Evolutionary conservation across 208 protist species (phyloP).

Genomic region (Trypanosoma vivax): DNA sequence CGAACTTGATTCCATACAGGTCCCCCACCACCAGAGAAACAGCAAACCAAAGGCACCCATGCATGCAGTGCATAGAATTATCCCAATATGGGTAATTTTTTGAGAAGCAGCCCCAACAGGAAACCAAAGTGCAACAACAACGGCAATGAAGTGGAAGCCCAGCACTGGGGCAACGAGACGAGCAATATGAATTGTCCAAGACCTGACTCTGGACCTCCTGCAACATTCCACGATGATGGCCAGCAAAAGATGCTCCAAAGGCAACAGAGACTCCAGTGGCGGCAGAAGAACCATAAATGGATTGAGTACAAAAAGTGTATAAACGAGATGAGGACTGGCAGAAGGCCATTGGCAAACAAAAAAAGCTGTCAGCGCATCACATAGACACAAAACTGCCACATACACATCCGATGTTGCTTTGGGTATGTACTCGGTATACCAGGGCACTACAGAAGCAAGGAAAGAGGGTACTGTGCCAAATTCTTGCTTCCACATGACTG

Average conservation of each 20-base stretch:
- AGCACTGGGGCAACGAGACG: slow-evolving; percentile 22
- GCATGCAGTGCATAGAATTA: slow-evolving; percentile 4
- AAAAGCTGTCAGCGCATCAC: slow-evolving; percentile 56
- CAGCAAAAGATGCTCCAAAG: slow-evolving; percentile 49
- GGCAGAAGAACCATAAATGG: slow-evolving; percentile 42
- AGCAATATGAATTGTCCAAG: slow-evolving; percentile 16
- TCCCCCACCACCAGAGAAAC: slow-evolving; percentile 7
- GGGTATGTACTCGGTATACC: slow-evolving; percentile 63
- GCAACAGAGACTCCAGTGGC: slow-evolving; percentile 45
- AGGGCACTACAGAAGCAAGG: slow-evolving; percentile 37
- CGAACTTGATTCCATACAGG: slow-evolving; percentile 16
- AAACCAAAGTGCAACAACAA: slow-evolving; percentile 46
- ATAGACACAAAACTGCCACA: slow-evolving; percentile 38
- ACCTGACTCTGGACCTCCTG: slow-evolving; percentile 1
- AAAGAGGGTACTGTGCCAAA: slow-evolving; percentile 33
- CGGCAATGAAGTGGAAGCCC: slow-evolving; percentile 43
- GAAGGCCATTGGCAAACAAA: slow-evolving; percentile 42
- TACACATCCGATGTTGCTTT: slow-evolving; percentile 25
- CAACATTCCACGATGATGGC: slow-evolving; percentile 31
- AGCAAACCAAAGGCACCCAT: slow-evolving; percentile 6
- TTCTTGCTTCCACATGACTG: slow-evolving; percentile 46
- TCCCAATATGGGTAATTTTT: slow-evolving; percentile 5
- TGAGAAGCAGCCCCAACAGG: slow-evolving; percentile 32
- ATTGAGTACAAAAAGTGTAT: slow-evolving; percentile 59
- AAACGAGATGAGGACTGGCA: slow-evolving; percentile 33